phyloP scores from a whole-genome alignment of 345 rosid species.

The Populus pruinosa region DNA sequence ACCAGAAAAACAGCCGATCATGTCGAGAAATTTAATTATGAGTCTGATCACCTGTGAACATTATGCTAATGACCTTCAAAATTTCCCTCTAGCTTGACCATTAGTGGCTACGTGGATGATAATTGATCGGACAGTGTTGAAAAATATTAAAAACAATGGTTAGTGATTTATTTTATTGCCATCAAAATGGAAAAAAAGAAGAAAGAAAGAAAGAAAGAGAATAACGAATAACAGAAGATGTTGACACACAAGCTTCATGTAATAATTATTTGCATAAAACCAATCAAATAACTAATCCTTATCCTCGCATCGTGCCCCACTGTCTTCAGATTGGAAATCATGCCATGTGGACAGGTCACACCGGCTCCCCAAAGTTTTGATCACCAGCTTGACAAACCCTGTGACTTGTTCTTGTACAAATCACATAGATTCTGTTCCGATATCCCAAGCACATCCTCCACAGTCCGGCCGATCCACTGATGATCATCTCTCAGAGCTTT shows the following conservation, averaged over 20 bases:
- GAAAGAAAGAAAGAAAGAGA: background rate
- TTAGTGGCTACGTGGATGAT: background rate
- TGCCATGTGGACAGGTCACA: background rate
- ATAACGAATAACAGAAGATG: background rate
- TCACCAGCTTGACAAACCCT: background rate
- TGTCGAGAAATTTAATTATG: no score
- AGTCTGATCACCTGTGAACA: no score
- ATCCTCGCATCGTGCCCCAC: no score
- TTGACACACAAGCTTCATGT: no score
- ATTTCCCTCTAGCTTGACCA: background rate
- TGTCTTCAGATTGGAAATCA: no score
- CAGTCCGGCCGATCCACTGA: slow-evolving; percentile 38
- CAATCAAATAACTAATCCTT: no score
- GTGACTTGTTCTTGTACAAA: background rate
- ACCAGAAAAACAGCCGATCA: no score
- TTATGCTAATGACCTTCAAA: background rate
- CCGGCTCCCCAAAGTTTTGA: background rate
- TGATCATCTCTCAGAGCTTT: slow-evolving; percentile 29
- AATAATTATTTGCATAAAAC: no score
- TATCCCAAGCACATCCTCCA: slow-evolving; percentile 21
- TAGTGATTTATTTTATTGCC: no score
- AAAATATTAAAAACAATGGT: background rate
- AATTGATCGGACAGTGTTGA: background rate
- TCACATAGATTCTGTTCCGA: slow-evolving; percentile 24
- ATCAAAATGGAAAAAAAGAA: no score